Base-by-base conservation (phyloP, 2,329 filamentous ascomycete species). In the Botrytis byssoidea region DNA sequence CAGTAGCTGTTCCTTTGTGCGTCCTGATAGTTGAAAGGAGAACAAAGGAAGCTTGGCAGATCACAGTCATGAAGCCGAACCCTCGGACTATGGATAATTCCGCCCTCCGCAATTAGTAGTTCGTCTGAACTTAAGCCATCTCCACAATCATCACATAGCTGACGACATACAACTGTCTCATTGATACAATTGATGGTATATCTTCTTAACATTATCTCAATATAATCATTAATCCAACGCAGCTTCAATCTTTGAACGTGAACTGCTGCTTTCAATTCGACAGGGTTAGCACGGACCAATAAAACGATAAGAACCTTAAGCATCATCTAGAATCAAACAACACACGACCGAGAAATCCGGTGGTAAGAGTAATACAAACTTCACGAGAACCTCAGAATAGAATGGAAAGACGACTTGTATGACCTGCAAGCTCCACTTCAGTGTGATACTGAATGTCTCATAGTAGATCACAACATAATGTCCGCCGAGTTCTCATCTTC, bases 401-500 rank as follows among this genome's bases (percentile, higher is more conserved):
- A 51, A 72, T 72, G 63, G 68, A 70, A 60, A 29, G 40, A 57
- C 51, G 57, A 68, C 29, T 48, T 68, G 71, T 72, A 72, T 72
- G 55, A 72, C 63, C 63, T 72, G 40, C 68, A 68, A 20, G 44
- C 37, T 42, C 22, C 72, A 51, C 59, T 72, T 73, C 18, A 69
- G 51, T 73, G 71, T 73, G 67, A 51, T 74, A 66, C 73, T 74
- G 74, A 55, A 71, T 74, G 73, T 74, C 64, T 71, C 68, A 69
- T 37, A 42, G 55, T 63, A 55, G 42, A 73, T 29, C 18, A 63
- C 57, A 32, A 40, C 76, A 78, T 57, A n/a, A 81, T 81, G 78
- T 75, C 80, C 74, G 75, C 77, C 65, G 76, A 78, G 42, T 77
- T 77, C 66, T 72, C 77, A 20, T 80, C 80, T 37, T 82, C 80